A percentile compares a stretch with the other conserved stretches of the same genome.
Evolutionary conservation across 2,329 filamentous ascomycete species (phyloP).

Genomic region (Fusarium poae): DNA sequence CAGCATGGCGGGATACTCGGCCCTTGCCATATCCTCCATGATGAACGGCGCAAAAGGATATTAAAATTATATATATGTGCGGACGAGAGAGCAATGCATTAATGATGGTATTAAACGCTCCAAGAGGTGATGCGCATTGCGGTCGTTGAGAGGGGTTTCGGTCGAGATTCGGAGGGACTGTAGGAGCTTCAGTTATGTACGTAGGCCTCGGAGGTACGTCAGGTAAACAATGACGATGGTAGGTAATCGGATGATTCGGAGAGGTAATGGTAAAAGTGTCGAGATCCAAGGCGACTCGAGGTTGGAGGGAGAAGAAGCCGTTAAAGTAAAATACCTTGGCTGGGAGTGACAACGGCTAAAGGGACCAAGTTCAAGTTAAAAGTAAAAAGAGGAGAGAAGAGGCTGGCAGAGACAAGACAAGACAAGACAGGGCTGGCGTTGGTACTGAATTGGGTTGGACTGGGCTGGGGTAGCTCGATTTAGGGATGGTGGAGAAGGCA

Average conservation of each 20-base stretch:
- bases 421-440: slow-evolving; percentile 28
- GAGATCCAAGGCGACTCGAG: slow-evolving; percentile 22
- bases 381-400: slow-evolving; percentile 16
- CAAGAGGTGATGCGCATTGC: slow-evolving; percentile 34
- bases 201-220: slow-evolving; percentile 12
- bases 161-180: slow-evolving; percentile 36
- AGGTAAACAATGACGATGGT: slow-evolving; percentile 18
- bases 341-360: slow-evolving; percentile 33
- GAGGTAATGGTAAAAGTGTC: slow-evolving; percentile 5
- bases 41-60: slow-evolving; percentile 52
- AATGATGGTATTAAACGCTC: slow-evolving; percentile 36
- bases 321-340: slow-evolving; percentile 18
- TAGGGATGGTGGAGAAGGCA: slow-evolving; percentile 21
- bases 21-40: slow-evolving; percentile 83
- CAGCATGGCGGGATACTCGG: slow-evolving; percentile 95
- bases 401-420: slow-evolving; percentile 22
- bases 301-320: slow-evolving; percentile 8
- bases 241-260: slow-evolving; percentile 34
- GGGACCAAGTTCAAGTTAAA: neutral
- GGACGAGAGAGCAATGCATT: slow-evolving; percentile 18
- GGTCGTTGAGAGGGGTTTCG: slow-evolving; percentile 37
- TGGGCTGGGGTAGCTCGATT: slow-evolving; percentile 25
- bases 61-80: slow-evolving; percentile 36
- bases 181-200: slow-evolving; percentile 20
- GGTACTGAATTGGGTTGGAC: slow-evolving; percentile 18